These are phyloP conservation scores for Exophiala aquamarina DNA, from an alignment of 2,329 filamentous ascomycete species.

Conservation along the genomic window DNA sequence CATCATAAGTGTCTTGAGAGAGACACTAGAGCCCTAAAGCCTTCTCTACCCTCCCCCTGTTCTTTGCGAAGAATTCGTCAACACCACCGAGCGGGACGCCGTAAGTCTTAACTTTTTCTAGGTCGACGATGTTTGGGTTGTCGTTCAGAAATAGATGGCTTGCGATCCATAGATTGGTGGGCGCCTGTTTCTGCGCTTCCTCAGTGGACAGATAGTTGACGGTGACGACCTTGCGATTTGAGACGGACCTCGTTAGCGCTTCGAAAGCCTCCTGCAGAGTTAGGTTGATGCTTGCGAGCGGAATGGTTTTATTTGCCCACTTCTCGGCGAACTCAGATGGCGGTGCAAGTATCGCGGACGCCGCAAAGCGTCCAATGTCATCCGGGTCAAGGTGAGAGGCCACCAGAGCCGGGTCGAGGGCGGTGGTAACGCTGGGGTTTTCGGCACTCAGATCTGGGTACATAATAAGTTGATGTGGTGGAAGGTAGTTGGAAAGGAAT, in stretches of 20 bases:
- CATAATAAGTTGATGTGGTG: slow-evolving; percentile 3
- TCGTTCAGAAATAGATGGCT: slow-evolving; percentile 12
- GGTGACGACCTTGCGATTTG: slow-evolving; percentile 6
- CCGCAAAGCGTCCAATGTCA: slow-evolving; percentile 10
- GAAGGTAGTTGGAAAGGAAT: slow-evolving; percentile 12
- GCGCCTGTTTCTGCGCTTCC: slow-evolving; percentile 3
- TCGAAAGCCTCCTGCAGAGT: slow-evolving; percentile 4
- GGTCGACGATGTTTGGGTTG: background rate
- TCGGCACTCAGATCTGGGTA: slow-evolving; percentile 10
- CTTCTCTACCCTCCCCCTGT: slow-evolving; percentile 1
- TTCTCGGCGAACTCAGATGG: background rate
- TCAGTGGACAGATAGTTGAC: slow-evolving; percentile 1
- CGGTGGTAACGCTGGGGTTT: slow-evolving; percentile 4
- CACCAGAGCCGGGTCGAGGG: background rate
- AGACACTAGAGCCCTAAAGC: slow-evolving; percentile 6
- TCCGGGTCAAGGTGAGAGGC: slow-evolving; percentile 9
- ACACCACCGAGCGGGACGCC: slow-evolving; percentile 9
- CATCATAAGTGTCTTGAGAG: background rate
- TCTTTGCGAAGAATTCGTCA: slow-evolving; percentile 9
- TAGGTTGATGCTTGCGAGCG: slow-evolving; percentile 4
- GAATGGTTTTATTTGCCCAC: slow-evolving; percentile 5
- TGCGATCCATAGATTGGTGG: slow-evolving; percentile 4
- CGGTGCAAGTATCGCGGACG: slow-evolving; percentile 2
- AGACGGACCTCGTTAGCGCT: slow-evolving; percentile 1
- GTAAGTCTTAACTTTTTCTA: slow-evolving; percentile 8